Conservation (phyloP, 2,329 filamentous ascomycete species). For the Lecanicillium sp. region DNA sequence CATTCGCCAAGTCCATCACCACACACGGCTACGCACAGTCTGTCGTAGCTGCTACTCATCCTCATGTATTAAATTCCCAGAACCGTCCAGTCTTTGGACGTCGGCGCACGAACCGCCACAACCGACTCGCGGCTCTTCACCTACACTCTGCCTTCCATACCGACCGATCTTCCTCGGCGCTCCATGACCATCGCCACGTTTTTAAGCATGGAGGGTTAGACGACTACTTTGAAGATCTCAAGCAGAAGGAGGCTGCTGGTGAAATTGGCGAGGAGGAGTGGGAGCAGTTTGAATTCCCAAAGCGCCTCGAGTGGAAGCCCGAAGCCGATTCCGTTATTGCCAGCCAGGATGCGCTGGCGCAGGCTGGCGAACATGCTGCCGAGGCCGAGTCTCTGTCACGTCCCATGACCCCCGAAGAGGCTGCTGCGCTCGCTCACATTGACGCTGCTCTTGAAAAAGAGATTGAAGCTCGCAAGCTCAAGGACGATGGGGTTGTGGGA, state of each 20-base stretch:
- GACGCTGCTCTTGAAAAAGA: conserved; percentile 79
- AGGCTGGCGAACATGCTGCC: conserved; percentile 23
- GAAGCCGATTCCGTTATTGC: conserved; percentile 46
- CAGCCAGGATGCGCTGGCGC: conserved; percentile 43
- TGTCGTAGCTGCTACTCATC: conserved; percentile 87
- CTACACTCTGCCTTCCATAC: conserved; percentile 73
- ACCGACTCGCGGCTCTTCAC: conserved; percentile 47
- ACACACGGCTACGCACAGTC: conserved; percentile 98
- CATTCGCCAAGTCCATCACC: conserved; percentile 78
- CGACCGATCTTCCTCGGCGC: conserved; percentile 40
- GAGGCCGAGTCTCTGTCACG: conserved; percentile 25
- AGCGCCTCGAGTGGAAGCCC: conserved; percentile 83
- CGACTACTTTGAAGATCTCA: conserved; percentile 86
- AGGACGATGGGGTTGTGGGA: conserved; percentile 36
- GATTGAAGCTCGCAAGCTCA: conserved; percentile 47
- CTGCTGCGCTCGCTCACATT: conserved; percentile 66
- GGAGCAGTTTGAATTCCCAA: conserved; percentile 84
- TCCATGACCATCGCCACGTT: conserved; percentile 48
- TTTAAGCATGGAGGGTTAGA: conserved; percentile 61
- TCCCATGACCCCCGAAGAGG: conserved; percentile 35
- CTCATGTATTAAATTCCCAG: conserved; percentile 66
- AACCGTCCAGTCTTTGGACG: conserved; percentile 55
- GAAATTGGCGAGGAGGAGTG: conserved; percentile 66
- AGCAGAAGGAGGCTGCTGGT: conserved; percentile 59
- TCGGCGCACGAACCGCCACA: conserved; percentile 45